Percentiles rank a stretch among this genome's conserved stretches.
Evolutionary conservation across 495 filamentous ascomycete genomes (phyloP).

Genomic region (Daldinia decipiens): DNA sequence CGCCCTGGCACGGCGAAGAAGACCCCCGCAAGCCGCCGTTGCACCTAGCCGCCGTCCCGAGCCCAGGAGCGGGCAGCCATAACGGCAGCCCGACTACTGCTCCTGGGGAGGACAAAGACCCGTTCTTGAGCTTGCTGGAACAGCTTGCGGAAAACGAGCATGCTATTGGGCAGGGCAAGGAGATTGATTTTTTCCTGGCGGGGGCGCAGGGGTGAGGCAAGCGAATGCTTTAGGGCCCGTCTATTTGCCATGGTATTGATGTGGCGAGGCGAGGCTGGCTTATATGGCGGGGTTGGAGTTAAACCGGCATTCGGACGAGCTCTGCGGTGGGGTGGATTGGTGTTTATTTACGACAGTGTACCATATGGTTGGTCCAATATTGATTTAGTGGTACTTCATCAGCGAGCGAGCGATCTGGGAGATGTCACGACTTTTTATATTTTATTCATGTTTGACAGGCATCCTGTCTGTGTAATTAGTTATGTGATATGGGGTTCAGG

Average conservation of each 20-base stretch:
- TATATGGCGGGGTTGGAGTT: neutral
- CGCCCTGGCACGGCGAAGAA: conserved; percentile 56
- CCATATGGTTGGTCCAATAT: neutral
- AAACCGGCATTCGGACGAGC: neutral
- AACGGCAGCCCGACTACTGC: conserved; percentile 53
- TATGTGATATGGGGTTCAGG: neutral
- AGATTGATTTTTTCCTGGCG: conserved; percentile 75
- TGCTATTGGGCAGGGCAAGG: conserved; percentile 63
- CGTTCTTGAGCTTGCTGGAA: conserved; percentile 80
- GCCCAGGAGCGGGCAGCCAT: conserved; percentile 53
- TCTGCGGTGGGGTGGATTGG: neutral
- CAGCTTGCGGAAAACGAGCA: conserved; percentile 83
- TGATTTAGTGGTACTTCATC: neutral
- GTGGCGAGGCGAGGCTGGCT: neutral
- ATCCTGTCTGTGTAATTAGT: neutral
- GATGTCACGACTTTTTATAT: neutral
- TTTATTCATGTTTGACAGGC: neutral
- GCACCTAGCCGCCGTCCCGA: conserved; percentile 43
- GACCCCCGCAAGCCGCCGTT: conserved; percentile 37
- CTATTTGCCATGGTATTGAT: neutral
- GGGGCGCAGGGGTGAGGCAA: conserved; percentile 44
- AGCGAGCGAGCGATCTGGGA: conserved; percentile 2
- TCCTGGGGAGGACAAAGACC: conserved; percentile 71
- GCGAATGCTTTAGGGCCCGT: neutral
- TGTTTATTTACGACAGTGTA: neutral